Base-by-base conservation (phyloP, 805 yeast species). In the Pichia nakasei region DNA sequence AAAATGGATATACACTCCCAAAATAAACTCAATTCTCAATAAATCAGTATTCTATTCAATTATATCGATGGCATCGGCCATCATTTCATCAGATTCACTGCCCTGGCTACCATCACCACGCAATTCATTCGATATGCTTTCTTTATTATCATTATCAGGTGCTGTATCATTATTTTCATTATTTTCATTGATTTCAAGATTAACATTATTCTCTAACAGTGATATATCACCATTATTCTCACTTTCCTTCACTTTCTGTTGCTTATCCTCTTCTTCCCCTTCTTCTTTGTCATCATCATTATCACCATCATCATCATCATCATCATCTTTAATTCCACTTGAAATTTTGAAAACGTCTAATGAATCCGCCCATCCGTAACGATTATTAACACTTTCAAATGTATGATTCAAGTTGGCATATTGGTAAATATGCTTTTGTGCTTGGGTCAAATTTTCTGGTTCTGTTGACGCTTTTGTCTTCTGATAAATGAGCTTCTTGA, bases 351-450 rank as follows among this genome's bases (percentile, higher is more conserved):
- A 47, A 7, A 21, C 17, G n/a, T 42, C 36, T 8, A 57, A 45
- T 1, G 53, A 46, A 39, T 54, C 53, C 7, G 48, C 48, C 41
- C 53, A 32, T 7, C 56, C 57, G 38, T 49, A 52, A 20, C 54
- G 43, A 39, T 44, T 46, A 17, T 48, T 50, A 12, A 46, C 49
- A 20, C 45, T 44, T 34, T 54, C 55, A 41, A 55, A 44, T 4
- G 50, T 43, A 15, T 48, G 44, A 31, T 47, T 49, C 15, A 55
- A 46, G 35, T 55, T 55, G 0, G 50, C 50, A 37, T 50, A 43
- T 20, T 43, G 44, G 24, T 51, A 47, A 5, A 54, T 37, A 17
- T 39, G 44, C 22, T 35, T 41, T 18, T 53, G 52, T 11, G 53
- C 52, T n/a, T 45, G 39, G 20, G 47, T 46, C 13, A 54, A 39